Conservation (phyloP, 2,329 filamentous ascomycete species). For the Sordariomycetes sp. region DNA sequence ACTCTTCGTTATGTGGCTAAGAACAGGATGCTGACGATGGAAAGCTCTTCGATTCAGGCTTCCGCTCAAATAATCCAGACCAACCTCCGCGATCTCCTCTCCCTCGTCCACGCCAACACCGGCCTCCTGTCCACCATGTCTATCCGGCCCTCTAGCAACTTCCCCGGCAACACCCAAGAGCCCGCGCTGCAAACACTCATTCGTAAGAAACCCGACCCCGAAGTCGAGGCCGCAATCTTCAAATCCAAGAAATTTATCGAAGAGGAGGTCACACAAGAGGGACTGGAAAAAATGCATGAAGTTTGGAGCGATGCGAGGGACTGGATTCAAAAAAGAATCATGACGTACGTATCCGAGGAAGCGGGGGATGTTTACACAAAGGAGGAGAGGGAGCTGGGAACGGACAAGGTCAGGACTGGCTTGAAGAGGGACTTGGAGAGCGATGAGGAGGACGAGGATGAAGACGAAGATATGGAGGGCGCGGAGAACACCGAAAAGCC, state of each 20-base stretch:
- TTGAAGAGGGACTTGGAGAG: slow-evolving; percentile 46
- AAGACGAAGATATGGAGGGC: slow-evolving; percentile 36
- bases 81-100: slow-evolving; percentile 59
- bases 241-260: slow-evolving; percentile 47
- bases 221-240: slow-evolving; percentile 64
- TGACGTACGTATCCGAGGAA: slow-evolving; percentile 30
- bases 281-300: slow-evolving; percentile 33
- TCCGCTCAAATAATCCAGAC: slow-evolving; percentile 62
- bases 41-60: slow-evolving; percentile 62
- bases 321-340: slow-evolving; percentile 31
- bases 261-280: slow-evolving; percentile 31
- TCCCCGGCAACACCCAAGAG: slow-evolving; percentile 61
- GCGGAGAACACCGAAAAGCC: slow-evolving; percentile 30
- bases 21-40: not conserved
- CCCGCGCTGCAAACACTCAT: slow-evolving; percentile 59
- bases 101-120: slow-evolving; percentile 54
- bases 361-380: slow-evolving; percentile 58
- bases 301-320: slow-evolving; percentile 44
- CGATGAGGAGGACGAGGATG: slow-evolving; percentile 45
- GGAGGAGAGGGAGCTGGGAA: slow-evolving; percentile 57
- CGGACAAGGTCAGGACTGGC: slow-evolving; percentile 65
- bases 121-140: slow-evolving; percentile 62
- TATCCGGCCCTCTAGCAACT: slow-evolving; percentile 68
- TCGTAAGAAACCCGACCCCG: slow-evolving; percentile 75
- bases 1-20: not conserved